These are phyloP conservation scores for Senna siamea DNA, from an alignment of 306 rosid genomes.

Conservation along the genomic window DNA sequence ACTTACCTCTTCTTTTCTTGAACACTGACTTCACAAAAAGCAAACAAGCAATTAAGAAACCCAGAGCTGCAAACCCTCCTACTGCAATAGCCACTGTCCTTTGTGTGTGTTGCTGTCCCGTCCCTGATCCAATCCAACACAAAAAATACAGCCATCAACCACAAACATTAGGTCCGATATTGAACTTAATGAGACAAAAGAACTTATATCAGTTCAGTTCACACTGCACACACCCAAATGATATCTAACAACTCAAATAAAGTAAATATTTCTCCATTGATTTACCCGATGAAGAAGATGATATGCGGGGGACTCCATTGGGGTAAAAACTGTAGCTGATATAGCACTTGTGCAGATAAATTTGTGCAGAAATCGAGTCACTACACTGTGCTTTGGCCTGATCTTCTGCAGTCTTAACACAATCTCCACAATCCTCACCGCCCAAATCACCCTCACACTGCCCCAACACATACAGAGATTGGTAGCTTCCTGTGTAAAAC, in stretches of 20 bases:
- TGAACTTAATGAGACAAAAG: neutral
- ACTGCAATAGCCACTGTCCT: slow-evolving; percentile 68
- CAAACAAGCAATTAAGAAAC: slow-evolving; percentile 57
- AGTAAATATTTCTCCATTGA: neutral
- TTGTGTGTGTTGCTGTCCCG: slow-evolving; percentile 41
- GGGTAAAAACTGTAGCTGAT: slow-evolving; percentile 68
- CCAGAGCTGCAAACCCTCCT: slow-evolving; percentile 74
- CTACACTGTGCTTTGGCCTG: slow-evolving; percentile 56
- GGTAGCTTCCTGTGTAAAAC: slow-evolving; percentile 64
- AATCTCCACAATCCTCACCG: slow-evolving; percentile 62
- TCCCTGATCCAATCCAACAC: slow-evolving; percentile 43
- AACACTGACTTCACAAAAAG: slow-evolving; percentile 47
- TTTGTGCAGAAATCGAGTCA: slow-evolving; percentile 59
- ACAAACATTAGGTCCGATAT: neutral
- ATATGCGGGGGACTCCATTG: slow-evolving; percentile 48
- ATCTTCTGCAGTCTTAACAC: slow-evolving; percentile 67
- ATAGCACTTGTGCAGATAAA: slow-evolving; percentile 72
- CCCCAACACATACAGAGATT: slow-evolving; percentile 67
- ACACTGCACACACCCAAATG: too few species aligned
- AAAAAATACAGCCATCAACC: neutral
- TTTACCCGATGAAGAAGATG: slow-evolving; percentile 63
- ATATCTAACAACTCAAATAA: neutral
- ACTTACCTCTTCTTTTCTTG: slow-evolving; percentile 43
- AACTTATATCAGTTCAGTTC: neutral
- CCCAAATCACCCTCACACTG: slow-evolving; percentile 83